Conservation (phyloP, 1,284 basidiomycete genomes). For the Marasmius sp. region DNA sequence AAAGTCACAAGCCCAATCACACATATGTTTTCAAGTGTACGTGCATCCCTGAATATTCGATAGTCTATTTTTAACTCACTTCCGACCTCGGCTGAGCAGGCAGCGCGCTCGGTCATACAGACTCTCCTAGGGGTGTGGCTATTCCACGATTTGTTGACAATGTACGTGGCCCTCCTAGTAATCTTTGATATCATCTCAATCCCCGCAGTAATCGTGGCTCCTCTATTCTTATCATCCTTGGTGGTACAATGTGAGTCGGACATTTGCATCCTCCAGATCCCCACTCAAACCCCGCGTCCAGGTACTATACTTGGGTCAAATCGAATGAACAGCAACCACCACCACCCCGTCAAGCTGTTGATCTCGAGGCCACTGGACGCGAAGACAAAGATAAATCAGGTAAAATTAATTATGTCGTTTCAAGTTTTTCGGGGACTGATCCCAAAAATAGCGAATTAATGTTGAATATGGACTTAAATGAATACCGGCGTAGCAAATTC, state of each 20-base stretch:
- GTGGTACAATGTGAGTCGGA: conserved; percentile 56
- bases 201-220: conserved; percentile 51
- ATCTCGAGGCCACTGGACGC: conserved; percentile 38
- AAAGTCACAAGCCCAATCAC: conserved; percentile 74
- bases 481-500: no score
- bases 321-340: conserved; percentile 41
- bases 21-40: conserved; percentile 74
- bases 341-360: conserved; percentile 28
- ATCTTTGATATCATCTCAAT: conserved; percentile 3
- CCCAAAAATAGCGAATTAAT: conserved; percentile 20
- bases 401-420: conserved; percentile 23
- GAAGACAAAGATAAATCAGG: conserved; percentile 14
- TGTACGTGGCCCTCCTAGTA: conserved; percentile 40
- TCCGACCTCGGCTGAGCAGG: conserved; percentile 42
- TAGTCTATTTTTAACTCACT: conserved; percentile 6
- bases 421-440: conserved; percentile 21
- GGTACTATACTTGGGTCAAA: conserved; percentile 72
- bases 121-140: conserved; percentile 69
- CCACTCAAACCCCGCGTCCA: conserved; percentile 21
- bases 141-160: conserved; percentile 64
- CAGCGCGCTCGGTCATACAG: conserved; percentile 72
- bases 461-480: background rate
- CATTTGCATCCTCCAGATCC: background rate
- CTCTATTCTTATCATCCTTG: conserved; percentile 62
- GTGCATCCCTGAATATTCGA: conserved; percentile 19